Base-by-base conservation (phyloP, 352 stramenopile genomes). In the Phytophthora brassicae region DNA sequence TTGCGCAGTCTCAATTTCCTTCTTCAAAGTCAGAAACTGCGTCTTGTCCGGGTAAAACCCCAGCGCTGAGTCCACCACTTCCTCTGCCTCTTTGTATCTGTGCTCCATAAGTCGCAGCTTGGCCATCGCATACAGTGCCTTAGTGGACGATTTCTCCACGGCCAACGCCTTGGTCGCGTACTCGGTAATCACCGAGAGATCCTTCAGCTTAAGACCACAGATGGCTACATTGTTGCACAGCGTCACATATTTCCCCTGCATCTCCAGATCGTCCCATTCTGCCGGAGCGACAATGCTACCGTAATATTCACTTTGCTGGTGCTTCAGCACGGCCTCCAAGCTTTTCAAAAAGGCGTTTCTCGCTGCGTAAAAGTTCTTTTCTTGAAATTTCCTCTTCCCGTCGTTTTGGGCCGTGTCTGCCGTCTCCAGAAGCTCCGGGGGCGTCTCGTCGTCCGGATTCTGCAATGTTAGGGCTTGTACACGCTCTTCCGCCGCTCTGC, bases 211-310 rank as follows among this genome's bases (percentile, higher is more conserved):
- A 45, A 95, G 72, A 11, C 69, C 84, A 43, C 86, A 95, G 26
- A 95, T 74, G 1, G 86, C 84, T 6, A 92, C 58, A 58, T 95
- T 95, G 60, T 68, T 81, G 53, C 86, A 93, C 12, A 90, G 65
- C 48, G 68, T 89, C 31, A 91, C 82, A 42, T 82, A 91, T 16
- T 72, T 54, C 6, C 71, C 56, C 29, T 72, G 61, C 56, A 80
- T 17, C 6, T 64, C 66, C 36, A 47, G 7, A 33, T 87, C 75
- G 19, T 86, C 62, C 78, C 75, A 87, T 17, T 87, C 59, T 0
- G 35, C 14, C 2, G 64, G 49, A 22, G 77, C 61, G 5, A 81
- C 57, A 2, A 20, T 59, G 12, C 71, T 64, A 1, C 70, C 79
- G 33, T 87, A 84, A 26, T 85, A 79, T 19, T 88, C 64, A 36